These are phyloP conservation scores for Kwoniella newhampshirensis DNA, from an alignment of 768 basidiomycete species.

Conservation along the genomic window DNA sequence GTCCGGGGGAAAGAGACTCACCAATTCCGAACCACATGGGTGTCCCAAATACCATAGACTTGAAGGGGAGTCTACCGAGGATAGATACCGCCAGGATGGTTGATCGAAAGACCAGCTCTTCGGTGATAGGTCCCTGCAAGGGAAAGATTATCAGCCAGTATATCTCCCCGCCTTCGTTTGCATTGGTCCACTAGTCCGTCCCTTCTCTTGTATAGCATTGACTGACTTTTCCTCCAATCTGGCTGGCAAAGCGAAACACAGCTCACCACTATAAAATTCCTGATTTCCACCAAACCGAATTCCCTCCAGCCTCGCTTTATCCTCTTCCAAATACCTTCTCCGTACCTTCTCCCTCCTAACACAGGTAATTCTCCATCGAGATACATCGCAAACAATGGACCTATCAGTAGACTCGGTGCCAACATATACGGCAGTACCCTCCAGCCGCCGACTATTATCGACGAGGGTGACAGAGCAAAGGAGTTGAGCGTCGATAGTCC, in stretches of 20 bases:
- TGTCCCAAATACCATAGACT: conserved; percentile 70
- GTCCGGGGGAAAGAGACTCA: conserved; percentile 52
- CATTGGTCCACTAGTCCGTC: too few species aligned
- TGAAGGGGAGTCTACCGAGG: conserved; percentile 62
- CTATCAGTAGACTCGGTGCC: conserved; percentile 71
- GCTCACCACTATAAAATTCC: conserved; percentile 67
- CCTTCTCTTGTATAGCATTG: too few species aligned
- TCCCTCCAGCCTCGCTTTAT: conserved; percentile 10
- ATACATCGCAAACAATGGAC: conserved; percentile 65
- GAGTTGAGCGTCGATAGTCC: conserved; percentile 6
- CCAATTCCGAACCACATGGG: conserved; percentile 88
- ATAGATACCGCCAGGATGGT: conserved; percentile 75
- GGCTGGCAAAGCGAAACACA: not conserved
- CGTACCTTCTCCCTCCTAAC: conserved; percentile 1
- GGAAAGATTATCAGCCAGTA: not conserved
- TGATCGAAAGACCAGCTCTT: conserved; percentile 87
- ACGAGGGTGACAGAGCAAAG: not conserved
- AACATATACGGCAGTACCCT: conserved; percentile 60
- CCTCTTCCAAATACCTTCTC: conserved; percentile 4
- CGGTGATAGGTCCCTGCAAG: conserved; percentile 77
- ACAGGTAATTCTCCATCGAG: conserved; percentile 48
- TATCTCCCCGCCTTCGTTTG: too few species aligned
- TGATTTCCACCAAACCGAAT: conserved; percentile 59
- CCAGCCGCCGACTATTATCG: not conserved
- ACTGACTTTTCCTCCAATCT: too few species aligned